These are phyloP conservation scores for Bothriochloa decipiens DNA, from an alignment of 176 grass and related monocot genomes.

Conservation along the genomic window DNA sequence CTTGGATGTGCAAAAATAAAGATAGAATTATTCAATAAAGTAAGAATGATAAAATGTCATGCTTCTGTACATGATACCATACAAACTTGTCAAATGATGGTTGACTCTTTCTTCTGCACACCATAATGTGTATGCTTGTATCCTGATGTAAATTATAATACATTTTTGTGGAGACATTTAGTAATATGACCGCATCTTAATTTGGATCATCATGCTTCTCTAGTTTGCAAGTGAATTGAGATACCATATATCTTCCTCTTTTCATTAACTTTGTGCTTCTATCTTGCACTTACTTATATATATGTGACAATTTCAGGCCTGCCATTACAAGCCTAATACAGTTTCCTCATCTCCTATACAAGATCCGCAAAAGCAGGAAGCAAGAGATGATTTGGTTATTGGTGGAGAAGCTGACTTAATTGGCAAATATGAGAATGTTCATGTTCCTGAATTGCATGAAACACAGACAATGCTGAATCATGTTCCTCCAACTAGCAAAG, in stretches of 20 bases:
- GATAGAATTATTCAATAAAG: neutral
- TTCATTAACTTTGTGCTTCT: neutral
- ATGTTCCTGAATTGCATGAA: conserved; percentile 22
- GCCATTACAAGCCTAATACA: neutral
- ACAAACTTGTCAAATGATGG: neutral
- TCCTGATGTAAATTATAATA: neutral
- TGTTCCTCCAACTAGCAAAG: conserved; percentile 40
- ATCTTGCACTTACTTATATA: conserved; percentile 18
- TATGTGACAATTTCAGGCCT: neutral
- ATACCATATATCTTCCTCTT: neutral
- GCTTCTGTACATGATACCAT: neutral
- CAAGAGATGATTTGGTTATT: conserved; percentile 26
- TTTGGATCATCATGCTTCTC: conserved; percentile 24
- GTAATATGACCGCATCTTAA: conserved; percentile 2
- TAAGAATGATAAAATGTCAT: neutral
- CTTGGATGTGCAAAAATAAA: conserved; percentile 8
- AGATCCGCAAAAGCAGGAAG: conserved; percentile 37
- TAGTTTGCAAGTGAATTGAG: neutral
- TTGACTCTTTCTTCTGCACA: neutral
- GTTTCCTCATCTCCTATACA: conserved; percentile 12
- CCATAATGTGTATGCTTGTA: neutral
- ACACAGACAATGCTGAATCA: neutral
- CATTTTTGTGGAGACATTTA: neutral
- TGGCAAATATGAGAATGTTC: conserved; percentile 26
- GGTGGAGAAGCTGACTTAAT: conserved; percentile 5